Conservation (phyloP, 805 yeast genomes). For the Saturnispora quitensis region DNA sequence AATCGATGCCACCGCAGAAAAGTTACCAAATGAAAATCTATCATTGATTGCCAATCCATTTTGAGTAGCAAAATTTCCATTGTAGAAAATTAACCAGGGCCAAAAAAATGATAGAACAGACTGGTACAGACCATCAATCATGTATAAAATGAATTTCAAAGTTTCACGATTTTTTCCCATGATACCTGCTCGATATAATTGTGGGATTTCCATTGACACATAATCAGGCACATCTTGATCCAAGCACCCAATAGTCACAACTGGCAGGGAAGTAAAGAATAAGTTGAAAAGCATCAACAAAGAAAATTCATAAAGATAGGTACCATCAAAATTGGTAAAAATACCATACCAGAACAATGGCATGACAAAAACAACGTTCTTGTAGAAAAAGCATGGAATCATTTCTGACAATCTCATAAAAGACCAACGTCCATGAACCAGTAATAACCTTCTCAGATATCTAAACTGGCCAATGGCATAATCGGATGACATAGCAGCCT, state of each 20-base stretch:
- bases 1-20: slow-evolving; percentile 52
- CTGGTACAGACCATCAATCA: slow-evolving; percentile 65
- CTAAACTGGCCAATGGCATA: slow-evolving; percentile 77
- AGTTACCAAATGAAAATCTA: slow-evolving; percentile 63
- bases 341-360: slow-evolving; percentile 73
- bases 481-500: slow-evolving; percentile 81
- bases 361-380: slow-evolving; percentile 64
- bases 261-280: slow-evolving; percentile 75
- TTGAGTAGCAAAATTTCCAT: slow-evolving; percentile 32
- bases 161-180: slow-evolving; percentile 55
- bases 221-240: slow-evolving; percentile 70
- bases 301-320: slow-evolving; percentile 70
- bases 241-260: slow-evolving; percentile 58
- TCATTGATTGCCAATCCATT: slow-evolving; percentile 53
- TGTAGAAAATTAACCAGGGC: slow-evolving; percentile 48
- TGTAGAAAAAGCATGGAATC: slow-evolving; percentile 73
- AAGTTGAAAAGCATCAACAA: slow-evolving; percentile 70
- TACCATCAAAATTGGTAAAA: slow-evolving; percentile 61
- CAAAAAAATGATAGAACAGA: slow-evolving; percentile 61
- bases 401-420: slow-evolving; percentile 65
- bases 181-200: slow-evolving; percentile 60
- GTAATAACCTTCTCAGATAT: slow-evolving; percentile 50
- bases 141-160: slow-evolving; percentile 48
- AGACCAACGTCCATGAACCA: slow-evolving; percentile 83
- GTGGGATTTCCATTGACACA: slow-evolving; percentile 60